Evolutionary conservation across 2,329 filamentous ascomycete species (phyloP).

Genomic region (Chaetomiaceae sp.): DNA sequence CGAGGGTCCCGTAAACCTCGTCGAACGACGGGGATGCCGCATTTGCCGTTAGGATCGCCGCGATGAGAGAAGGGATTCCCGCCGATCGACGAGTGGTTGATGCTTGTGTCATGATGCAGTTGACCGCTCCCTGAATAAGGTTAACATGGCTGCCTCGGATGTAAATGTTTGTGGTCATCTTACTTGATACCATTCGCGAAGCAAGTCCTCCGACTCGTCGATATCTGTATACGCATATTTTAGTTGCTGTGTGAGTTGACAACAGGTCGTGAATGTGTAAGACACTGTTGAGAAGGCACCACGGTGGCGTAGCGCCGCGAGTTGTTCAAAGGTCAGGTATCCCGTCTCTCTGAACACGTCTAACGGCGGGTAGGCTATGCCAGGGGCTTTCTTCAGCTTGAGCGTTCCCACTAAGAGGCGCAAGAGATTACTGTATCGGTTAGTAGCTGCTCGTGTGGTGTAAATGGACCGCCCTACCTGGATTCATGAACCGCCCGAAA

Average conservation of each 20-base stretch:
- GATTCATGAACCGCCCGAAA: constrained; percentile 95
- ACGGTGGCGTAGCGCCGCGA: constrained; percentile 78
- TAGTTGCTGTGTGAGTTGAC: constrained; percentile 55
- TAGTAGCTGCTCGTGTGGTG: neutral
- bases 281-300: constrained; percentile 93
- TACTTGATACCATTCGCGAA: constrained; percentile 69
- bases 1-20: constrained; percentile 59
- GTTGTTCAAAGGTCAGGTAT: constrained; percentile 71
- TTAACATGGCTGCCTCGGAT: neutral
- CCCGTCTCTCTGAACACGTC: constrained; percentile 64
- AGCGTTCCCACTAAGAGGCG: constrained; percentile 55
- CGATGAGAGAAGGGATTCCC: constrained; percentile 82
- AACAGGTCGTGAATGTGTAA: constrained; percentile 79
- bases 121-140: constrained; percentile 54
- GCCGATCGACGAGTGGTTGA: constrained; percentile 88
- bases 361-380: constrained; percentile 44
- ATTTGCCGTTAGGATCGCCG: constrained; percentile 70
- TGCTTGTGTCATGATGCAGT: constrained; percentile 68
- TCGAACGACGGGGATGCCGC: constrained; percentile 57
- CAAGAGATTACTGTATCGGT: constrained; percentile 61
- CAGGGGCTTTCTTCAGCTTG: constrained; percentile 42
- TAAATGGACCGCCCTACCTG: constrained; percentile 50
- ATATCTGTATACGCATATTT: constrained; percentile 31
- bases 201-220: constrained; percentile 41
- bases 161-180: constrained; percentile 11